A percentile compares a stretch with the other conserved stretches of the same genome.
phyloP scores from a whole-genome alignment of 495 filamentous ascomycete species.

The Trichoderma parareesei region DNA sequence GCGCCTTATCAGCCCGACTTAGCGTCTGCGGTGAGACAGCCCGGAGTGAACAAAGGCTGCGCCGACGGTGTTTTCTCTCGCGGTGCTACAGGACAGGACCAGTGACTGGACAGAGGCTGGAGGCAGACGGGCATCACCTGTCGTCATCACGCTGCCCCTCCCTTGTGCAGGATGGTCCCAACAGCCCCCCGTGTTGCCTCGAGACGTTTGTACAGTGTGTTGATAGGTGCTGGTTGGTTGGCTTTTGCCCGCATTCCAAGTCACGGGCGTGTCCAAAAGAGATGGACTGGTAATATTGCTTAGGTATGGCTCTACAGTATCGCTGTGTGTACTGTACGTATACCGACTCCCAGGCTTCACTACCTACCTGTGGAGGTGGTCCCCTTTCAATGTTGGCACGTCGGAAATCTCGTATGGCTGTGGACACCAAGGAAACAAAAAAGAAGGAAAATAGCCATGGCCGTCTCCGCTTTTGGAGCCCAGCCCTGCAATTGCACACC shows the following conservation, averaged over 20 bases:
- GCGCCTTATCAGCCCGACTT: not conserved
- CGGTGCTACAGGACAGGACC: not conserved
- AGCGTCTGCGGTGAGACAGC: slow-evolving; percentile 8
- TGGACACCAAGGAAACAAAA: not conserved
- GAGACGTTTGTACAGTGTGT: not conserved
- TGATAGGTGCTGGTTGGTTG: no score
- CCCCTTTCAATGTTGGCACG: not conserved
- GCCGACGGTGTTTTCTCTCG: not conserved
- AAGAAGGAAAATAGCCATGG: not conserved
- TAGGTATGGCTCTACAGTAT: no score
- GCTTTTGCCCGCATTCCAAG: not conserved
- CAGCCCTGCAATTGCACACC: slow-evolving; percentile 1
- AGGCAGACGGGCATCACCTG: not conserved
- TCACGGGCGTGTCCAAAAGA: not conserved
- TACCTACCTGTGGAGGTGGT: not conserved
- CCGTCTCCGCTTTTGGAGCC: slow-evolving; percentile 2
- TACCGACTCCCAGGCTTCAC: no score
- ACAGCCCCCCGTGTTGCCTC: not conserved
- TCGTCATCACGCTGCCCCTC: slow-evolving; percentile 10
- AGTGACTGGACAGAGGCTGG: not conserved
- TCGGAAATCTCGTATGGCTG: slow-evolving; percentile 5
- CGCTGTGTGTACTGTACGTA: no score
- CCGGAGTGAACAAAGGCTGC: not conserved
- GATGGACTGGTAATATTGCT: no score
- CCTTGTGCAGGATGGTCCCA: slow-evolving; percentile 7